Conservation (phyloP, 164 flowering plant genomes). For the Paratinospora sagittata region DNA sequence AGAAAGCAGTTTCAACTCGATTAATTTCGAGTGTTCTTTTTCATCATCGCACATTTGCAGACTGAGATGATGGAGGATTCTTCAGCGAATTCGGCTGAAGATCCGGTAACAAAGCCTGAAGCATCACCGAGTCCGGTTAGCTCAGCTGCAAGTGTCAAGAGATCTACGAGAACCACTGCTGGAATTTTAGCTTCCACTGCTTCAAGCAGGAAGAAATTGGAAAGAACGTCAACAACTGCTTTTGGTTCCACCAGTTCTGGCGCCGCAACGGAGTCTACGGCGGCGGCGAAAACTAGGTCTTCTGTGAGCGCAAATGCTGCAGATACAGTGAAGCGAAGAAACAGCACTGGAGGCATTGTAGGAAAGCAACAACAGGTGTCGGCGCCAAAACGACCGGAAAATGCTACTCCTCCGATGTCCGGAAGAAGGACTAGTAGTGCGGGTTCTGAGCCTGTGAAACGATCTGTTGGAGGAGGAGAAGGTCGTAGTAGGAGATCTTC, state of each 20-base stretch:
- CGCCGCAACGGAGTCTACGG: no score
- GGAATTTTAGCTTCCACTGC: background rate
- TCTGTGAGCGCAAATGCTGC: slow-evolving; percentile 30
- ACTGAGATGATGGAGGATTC: slow-evolving; percentile 22
- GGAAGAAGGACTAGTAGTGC: slow-evolving; percentile 28
- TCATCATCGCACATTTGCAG: background rate
- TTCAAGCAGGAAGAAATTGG: slow-evolving; percentile 16
- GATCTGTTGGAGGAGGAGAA: slow-evolving; percentile 51
- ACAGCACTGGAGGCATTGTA: slow-evolving; percentile 74
- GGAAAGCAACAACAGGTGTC: slow-evolving; percentile 40
- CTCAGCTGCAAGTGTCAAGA: slow-evolving; percentile 23
- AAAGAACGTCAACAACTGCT: slow-evolving; percentile 16
- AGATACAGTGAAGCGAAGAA: slow-evolving; percentile 48
- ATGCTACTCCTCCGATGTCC: slow-evolving; percentile 15
- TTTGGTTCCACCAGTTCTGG: slow-evolving; percentile 16
- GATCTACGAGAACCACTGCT: slow-evolving; percentile 8
- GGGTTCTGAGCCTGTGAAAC: slow-evolving; percentile 36
- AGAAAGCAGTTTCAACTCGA: background rate
- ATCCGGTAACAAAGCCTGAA: slow-evolving; percentile 16
- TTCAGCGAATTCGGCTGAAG: slow-evolving; percentile 12
- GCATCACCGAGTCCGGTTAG: background rate
- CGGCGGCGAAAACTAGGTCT: slow-evolving; percentile 12
- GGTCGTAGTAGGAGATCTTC: slow-evolving; percentile 59
- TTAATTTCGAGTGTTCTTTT: background rate
- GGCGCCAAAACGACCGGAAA: slow-evolving; percentile 17